Evolutionary conservation across 164 flowering plant species (phyloP).

Genomic region (Nymphaea thermarum): DNA sequence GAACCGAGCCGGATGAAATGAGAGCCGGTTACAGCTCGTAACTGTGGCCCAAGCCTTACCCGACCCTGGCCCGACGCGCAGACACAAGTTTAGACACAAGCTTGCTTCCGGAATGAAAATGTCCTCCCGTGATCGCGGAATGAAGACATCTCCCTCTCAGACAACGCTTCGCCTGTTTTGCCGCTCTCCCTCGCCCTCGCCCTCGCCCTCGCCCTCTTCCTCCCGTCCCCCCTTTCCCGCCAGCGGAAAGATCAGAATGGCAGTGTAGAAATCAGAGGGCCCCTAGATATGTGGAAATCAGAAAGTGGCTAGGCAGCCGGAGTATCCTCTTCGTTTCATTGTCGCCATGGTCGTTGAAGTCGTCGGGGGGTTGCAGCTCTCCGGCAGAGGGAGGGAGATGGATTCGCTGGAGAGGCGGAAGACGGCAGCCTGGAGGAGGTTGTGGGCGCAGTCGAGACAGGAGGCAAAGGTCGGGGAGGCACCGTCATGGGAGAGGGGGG

Average conservation of each 20-base stretch:
- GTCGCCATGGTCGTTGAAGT: slow-evolving; percentile 26
- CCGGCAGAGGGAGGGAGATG: slow-evolving; percentile 28
- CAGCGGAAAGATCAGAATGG: slow-evolving; percentile 78
- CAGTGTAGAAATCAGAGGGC: slow-evolving; percentile 10
- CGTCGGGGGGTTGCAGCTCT: slow-evolving; percentile 39
- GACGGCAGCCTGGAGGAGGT: slow-evolving; percentile 63
- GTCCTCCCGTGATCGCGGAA: too few relatives aligned
- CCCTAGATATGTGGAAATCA: slow-evolving; percentile 22
- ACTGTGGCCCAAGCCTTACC: too few relatives aligned
- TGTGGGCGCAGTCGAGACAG: slow-evolving; percentile 59
- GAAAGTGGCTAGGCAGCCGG: slow-evolving; percentile 66
- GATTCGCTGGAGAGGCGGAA: slow-evolving; percentile 80
- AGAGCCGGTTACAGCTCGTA: too few relatives aligned
- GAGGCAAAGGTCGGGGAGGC: slow-evolving; percentile 16
- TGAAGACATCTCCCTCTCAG: too few relatives aligned
- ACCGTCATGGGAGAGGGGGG: slow-evolving; percentile 33
- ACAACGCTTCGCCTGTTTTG: slow-evolving; percentile 32
- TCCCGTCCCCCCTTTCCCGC: slow-evolving; percentile 65
- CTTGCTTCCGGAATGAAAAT: too few relatives aligned
- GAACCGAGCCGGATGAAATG: too few relatives aligned
- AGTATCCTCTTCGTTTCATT: slow-evolving; percentile 24
- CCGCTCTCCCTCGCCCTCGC: slow-evolving; percentile 61
- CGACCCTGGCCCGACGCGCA: too few relatives aligned
- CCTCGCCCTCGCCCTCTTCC: slow-evolving; percentile 50
- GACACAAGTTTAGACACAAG: too few relatives aligned